phyloP scores from a whole-genome alignment of 345 rosid species.

The Turnera subulata region DNA sequence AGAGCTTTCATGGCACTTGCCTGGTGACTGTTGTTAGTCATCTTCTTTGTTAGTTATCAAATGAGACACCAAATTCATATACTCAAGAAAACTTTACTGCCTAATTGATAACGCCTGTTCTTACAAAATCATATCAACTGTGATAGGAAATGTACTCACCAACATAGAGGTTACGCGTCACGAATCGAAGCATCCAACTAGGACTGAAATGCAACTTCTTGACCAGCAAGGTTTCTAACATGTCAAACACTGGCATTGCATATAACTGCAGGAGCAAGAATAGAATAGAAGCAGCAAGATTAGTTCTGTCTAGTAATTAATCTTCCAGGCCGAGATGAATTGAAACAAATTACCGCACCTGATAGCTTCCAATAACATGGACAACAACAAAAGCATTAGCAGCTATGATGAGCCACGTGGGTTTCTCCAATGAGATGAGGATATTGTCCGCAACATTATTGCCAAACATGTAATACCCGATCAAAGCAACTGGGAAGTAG shows the following conservation, averaged over 20 bases:
- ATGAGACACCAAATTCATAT: neutral
- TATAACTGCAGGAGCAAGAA: constrained; percentile 30
- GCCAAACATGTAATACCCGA: constrained; percentile 54
- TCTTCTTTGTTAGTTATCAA: no score
- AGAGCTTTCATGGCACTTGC: no score
- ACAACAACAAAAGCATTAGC: constrained; percentile 59
- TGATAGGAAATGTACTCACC: constrained; percentile 32
- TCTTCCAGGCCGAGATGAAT: neutral
- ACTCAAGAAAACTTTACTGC: neutral
- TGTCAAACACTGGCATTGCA: constrained; percentile 66
- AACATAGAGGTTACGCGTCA: constrained; percentile 41
- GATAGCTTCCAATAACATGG: constrained; percentile 75
- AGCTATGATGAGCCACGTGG: constrained; percentile 48
- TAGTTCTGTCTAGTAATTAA: neutral
- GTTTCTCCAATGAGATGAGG: constrained; percentile 53
- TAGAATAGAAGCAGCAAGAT: neutral
- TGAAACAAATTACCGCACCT: constrained; percentile 27
- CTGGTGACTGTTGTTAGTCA: no score
- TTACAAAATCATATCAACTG: neutral
- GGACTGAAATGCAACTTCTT: constrained; percentile 49
- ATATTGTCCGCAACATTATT: constrained; percentile 56
- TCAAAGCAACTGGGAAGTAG: constrained; percentile 58
- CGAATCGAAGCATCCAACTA: constrained; percentile 41
- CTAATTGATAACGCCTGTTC: no score
- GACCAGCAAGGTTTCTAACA: constrained; percentile 51